A percentile compares a stretch with the other conserved stretches of the same genome.
These are phyloP conservation scores for Debaryomyces prosopidis DNA, from an alignment of 805 yeast genomes.

Conservation along the genomic window DNA sequence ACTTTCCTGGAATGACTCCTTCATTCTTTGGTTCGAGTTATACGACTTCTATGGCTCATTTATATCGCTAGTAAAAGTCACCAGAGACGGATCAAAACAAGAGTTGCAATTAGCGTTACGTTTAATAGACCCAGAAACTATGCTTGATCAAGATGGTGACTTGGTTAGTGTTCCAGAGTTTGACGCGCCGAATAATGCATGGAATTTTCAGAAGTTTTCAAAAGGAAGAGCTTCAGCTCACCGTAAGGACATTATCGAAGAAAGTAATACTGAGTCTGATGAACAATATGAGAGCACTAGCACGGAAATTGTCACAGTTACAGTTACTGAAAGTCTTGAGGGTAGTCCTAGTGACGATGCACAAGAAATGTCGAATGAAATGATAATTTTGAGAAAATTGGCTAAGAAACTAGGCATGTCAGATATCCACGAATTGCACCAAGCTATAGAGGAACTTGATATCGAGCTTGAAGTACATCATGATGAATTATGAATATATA, in stretches of 20 bases:
- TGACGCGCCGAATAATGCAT: conserved; percentile 22
- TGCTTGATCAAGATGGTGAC: conserved; percentile 33
- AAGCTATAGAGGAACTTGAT: conserved; percentile 1
- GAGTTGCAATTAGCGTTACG: conserved; percentile 17
- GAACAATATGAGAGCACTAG: background rate
- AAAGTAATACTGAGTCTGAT: background rate
- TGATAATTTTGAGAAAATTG: background rate
- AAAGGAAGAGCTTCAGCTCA: background rate
- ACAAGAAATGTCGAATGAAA: background rate
- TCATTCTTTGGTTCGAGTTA: conserved; percentile 36
- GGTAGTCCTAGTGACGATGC: background rate
- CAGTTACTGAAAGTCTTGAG: background rate
- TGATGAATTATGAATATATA: conserved; percentile 1
- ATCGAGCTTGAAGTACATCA: background rate
- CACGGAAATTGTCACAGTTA: background rate
- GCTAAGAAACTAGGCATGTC: conserved; percentile 5
- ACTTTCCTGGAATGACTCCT: conserved; percentile 30
- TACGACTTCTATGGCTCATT: conserved; percentile 35
- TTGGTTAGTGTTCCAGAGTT: conserved; percentile 16
- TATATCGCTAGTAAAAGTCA: conserved; percentile 22
- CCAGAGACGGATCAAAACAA: conserved; percentile 19
- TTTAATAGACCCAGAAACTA: conserved; percentile 30
- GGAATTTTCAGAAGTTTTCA: conserved; percentile 27
- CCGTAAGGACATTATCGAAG: background rate
- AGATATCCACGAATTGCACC: background rate